Percentiles rank a stretch among this genome's conserved stretches.
Evolutionary conservation across 768 basidiomycete species (phyloP).

Genomic region (Lentinula edodes): DNA sequence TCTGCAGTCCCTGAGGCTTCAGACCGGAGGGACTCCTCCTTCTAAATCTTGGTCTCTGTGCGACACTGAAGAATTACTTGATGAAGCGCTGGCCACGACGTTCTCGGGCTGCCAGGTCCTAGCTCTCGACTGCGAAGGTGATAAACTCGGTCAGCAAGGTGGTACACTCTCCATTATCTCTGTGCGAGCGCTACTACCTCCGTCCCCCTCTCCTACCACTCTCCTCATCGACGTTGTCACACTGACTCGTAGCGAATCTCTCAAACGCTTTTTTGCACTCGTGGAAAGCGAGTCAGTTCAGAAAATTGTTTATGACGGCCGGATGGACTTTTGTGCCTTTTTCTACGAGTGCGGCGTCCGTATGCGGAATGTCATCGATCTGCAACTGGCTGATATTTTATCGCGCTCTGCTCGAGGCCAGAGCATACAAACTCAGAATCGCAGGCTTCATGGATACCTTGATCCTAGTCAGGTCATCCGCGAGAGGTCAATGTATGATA

Average conservation of each 20-base stretch:
- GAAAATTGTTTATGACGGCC: conserved; percentile 39
- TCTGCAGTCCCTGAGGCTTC: too few relatives aligned
- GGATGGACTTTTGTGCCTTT: conserved; percentile 35
- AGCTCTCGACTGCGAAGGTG: conserved; percentile 35
- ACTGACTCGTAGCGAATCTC: conserved; percentile 10
- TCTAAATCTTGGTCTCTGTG: not conserved
- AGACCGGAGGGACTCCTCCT: not conserved
- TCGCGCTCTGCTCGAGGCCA: conserved; percentile 20
- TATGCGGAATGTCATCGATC: conserved; percentile 29
- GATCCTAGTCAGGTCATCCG: not conserved
- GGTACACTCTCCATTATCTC: conserved; percentile 31
- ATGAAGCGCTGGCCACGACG: not conserved
- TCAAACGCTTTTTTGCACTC: conserved; percentile 21
- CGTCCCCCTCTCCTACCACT: conserved; percentile 13
- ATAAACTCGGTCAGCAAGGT: conserved; percentile 21
- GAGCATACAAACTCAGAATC: conserved; percentile 18
- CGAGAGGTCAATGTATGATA: not conserved
- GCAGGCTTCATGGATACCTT: not conserved
- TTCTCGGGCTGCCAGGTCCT: not conserved
- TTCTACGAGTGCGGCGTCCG: conserved; percentile 18
- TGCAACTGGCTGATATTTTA: conserved; percentile 34
- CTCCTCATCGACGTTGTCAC: conserved; percentile 32
- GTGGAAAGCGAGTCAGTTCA: conserved; percentile 21
- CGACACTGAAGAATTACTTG: not conserved
- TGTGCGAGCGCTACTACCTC: conserved; percentile 19